A percentile compares a stretch with the other conserved stretches of the same genome.
Conservation (phyloP, 2,329 filamentous ascomycete genomes). For the Pseudopyrenochaeta lycopersici region DNA sequence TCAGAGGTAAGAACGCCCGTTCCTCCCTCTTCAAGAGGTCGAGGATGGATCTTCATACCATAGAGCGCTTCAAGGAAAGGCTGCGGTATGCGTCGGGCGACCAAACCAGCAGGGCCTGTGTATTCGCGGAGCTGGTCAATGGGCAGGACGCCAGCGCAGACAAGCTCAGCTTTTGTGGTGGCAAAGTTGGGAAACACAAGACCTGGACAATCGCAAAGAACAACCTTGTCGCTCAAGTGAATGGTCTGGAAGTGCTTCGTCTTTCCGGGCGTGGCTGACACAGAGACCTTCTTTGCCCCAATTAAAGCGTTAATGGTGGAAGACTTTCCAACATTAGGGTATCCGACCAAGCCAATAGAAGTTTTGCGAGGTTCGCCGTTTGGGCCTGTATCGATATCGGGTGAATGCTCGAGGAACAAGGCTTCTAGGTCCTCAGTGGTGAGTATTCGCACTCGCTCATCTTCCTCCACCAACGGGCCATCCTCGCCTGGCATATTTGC, state of each 20-base stretch:
- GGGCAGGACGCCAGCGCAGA: slow-evolving; percentile 92
- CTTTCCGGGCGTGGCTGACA: slow-evolving; percentile 96
- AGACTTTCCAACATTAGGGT: slow-evolving; percentile 98
- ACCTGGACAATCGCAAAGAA: slow-evolving; percentile 97
- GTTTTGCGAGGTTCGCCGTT: slow-evolving; percentile 70
- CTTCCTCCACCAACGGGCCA: slow-evolving; percentile 47
- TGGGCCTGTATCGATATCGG: slow-evolving; percentile 62
- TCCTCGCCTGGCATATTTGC: slow-evolving; percentile 47
- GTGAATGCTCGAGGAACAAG: slow-evolving; percentile 82
- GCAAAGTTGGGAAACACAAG: slow-evolving; percentile 99
- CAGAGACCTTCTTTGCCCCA: slow-evolving; percentile 97
- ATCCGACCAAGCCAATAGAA: slow-evolving; percentile 92
- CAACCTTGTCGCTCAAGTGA: slow-evolving; percentile 85
- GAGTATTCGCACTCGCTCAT: slow-evolving; percentile 73
- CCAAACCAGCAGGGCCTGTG: slow-evolving; percentile 83
- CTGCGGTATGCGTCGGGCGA: slow-evolving; percentile 86
- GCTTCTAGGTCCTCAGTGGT: slow-evolving; percentile 92
- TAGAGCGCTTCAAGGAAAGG: slow-evolving; percentile 91
- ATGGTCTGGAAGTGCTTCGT: slow-evolving; percentile 99
- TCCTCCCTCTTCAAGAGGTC: slow-evolving; percentile 89
- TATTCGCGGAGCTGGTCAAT: slow-evolving; percentile 97
- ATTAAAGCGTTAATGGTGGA: slow-evolving; percentile 99
- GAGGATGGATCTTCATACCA: slow-evolving; percentile 84
- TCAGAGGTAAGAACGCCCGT: slow-evolving; percentile 85
- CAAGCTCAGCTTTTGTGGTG: slow-evolving; percentile 93